These are phyloP conservation scores for Pseudogymnoascus sp. DNA, from an alignment of 2,329 filamentous ascomycete species.

Conservation along the genomic window DNA sequence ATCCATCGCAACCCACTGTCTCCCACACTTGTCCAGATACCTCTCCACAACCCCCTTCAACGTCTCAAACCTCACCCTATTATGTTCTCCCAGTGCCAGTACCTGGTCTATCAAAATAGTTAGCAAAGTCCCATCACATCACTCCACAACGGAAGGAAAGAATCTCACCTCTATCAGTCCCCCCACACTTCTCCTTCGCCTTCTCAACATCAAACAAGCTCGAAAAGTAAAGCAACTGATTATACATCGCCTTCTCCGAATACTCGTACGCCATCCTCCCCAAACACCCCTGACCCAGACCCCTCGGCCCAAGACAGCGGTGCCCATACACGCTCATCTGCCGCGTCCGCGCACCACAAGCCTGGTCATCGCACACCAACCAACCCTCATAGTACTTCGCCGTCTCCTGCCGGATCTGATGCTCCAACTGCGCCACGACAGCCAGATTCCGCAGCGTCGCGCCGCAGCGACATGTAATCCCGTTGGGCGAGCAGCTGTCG, in stretches of 20 bases:
- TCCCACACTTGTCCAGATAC: slow-evolving; percentile 82
- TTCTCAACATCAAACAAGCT: slow-evolving; percentile 85
- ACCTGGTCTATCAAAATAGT: slow-evolving; percentile 36
- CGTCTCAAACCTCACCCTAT: slow-evolving; percentile 68
- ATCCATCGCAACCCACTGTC: slow-evolving; percentile 93
- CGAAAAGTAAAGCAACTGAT: slow-evolving; percentile 83
- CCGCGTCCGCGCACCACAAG: slow-evolving; percentile 77
- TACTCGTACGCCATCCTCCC: slow-evolving; percentile 86
- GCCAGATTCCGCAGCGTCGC: slow-evolving; percentile 58
- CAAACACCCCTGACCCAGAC: slow-evolving; percentile 73
- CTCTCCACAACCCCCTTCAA: slow-evolving; percentile 69
- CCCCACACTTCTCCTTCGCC: slow-evolving; percentile 46
- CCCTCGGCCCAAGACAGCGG: slow-evolving; percentile 78
- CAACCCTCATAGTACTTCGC: slow-evolving; percentile 86
- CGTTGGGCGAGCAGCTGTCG: slow-evolving; percentile 59
- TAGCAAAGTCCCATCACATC: slow-evolving; percentile 13
- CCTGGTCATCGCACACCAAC: slow-evolving; percentile 81
- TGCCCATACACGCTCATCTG: slow-evolving; percentile 91
- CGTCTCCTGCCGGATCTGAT: slow-evolving; percentile 68
- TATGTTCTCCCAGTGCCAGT: slow-evolving; percentile 67
- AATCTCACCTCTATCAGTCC: slow-evolving; percentile 35
- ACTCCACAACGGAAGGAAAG: background rate
- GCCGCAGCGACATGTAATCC: slow-evolving; percentile 68
- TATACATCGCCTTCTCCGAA: slow-evolving; percentile 84
- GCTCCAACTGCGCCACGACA: slow-evolving; percentile 79